Evolutionary conservation across 208 protist species (phyloP), one percentile per base, ranked within the genome.

Genomic region (Trypanosoma boissoni): DNA sequence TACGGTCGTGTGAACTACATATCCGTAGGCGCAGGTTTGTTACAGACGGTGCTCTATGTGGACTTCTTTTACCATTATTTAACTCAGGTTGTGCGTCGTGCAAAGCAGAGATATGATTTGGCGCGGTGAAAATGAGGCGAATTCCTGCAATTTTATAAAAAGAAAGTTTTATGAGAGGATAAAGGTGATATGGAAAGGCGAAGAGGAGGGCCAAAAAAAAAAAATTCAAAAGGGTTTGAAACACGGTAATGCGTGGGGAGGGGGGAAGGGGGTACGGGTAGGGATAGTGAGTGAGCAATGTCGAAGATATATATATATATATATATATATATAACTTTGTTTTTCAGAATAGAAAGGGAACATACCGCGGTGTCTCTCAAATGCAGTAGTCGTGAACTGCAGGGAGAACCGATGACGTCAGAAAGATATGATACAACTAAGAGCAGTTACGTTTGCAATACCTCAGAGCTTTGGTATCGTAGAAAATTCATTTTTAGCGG

Each of bases 11-110:
- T 94, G n/a, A 91, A 86, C 48, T 58, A 34, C 37, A 74, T 93
- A 16, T 93, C 83, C 0, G 84, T 94, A 3, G 64, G 91, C 51
- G 78, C 82, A 44, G 86, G 81, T 23, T 42, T 93, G 2, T 78
- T 99, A 24, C 97, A 99, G 72, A 96, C 96, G 1, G 61, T 95
- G 27, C 68, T 99, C 21, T 99, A 98, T 57, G 58, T 84, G 2
- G 97, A 99, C 75, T 99, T 99, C 63, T 99, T 99, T 75, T 98
- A 98, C 61, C 83, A 96, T 51, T 98, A 98, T 72, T 58, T 98
- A 27, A 83, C 66, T 16, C 87, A 94, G 53, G 91, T 94, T 2
- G 67, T 92, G 52, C 68, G 74, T n/a, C 74, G 68, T 10, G 83
- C 87, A 29, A 95, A 88, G 63, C 69, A 86, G 49, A 58, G 72